Evolutionary conservation across 2,329 filamentous ascomycete species (phyloP).

Genomic region (Cercospora nicotianae): DNA sequence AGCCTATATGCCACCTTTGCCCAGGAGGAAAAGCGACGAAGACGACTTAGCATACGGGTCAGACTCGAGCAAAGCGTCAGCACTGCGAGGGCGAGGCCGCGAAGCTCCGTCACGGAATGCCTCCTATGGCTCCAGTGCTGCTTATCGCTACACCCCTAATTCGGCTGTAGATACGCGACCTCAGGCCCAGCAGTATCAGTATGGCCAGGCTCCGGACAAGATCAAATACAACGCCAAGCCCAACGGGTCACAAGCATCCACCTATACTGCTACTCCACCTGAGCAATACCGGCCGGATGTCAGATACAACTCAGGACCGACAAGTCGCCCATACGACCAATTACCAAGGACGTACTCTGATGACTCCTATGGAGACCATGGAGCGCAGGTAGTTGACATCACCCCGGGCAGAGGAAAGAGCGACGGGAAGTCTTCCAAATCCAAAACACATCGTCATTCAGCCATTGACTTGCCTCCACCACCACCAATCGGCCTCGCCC

Average conservation of each 20-base stretch:
- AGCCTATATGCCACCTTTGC: slow-evolving; percentile 23
- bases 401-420: slow-evolving; percentile 38
- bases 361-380: slow-evolving; percentile 26
- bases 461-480: slow-evolving; percentile 13
- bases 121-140: slow-evolving; percentile 25
- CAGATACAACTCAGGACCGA: slow-evolving; percentile 23
- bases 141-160: slow-evolving; percentile 28
- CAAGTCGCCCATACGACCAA: slow-evolving; percentile 23
- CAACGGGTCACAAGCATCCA: slow-evolving; percentile 9
- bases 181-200: slow-evolving; percentile 34
- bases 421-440: slow-evolving; percentile 22
- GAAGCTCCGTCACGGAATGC: slow-evolving; percentile 22
- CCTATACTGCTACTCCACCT: slow-evolving; percentile 24
- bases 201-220: slow-evolving; percentile 44
- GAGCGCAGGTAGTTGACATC: slow-evolving; percentile 44
- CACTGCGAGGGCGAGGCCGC: slow-evolving; percentile 4
- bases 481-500: slow-evolving; percentile 25
- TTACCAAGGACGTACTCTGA: slow-evolving; percentile 27
- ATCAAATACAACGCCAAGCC: slow-evolving; percentile 48
- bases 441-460: slow-evolving; percentile 26
- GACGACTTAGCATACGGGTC: slow-evolving; percentile 38
- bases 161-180: slow-evolving; percentile 28
- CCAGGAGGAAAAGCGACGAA: slow-evolving; percentile 26
- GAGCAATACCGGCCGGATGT: slow-evolving; percentile 20
- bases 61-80: slow-evolving; percentile 20